Evolutionary conservation across 2,329 filamentous ascomycete species (phyloP).

Genomic region (Hypoxylon sp.): DNA sequence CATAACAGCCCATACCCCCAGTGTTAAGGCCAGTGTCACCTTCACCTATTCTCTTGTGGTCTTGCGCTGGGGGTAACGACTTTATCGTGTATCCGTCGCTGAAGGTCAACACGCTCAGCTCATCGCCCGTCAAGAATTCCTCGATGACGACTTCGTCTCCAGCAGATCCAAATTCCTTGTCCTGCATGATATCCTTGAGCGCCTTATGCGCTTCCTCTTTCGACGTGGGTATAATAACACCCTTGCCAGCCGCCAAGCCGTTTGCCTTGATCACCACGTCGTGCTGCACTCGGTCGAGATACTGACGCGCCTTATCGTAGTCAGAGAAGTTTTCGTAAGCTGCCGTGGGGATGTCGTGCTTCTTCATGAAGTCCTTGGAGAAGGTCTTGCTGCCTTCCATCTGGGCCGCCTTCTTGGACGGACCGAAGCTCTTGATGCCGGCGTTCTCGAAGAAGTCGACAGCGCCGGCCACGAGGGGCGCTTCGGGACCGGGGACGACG

Average conservation of each 20-base stretch:
- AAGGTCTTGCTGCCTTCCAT: constrained; percentile 98
- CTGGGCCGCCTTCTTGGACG: constrained; percentile 80
- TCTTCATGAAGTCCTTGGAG: constrained; percentile 97
- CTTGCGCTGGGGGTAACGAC: constrained; percentile 88
- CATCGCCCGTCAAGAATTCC: constrained; percentile 89
- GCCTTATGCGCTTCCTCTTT: constrained; percentile 84
- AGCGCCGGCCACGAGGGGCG: constrained; percentile 90
- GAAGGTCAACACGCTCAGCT: constrained; percentile 90
- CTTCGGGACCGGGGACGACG: constrained; percentile 89
- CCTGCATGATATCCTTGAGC: constrained; percentile 88
- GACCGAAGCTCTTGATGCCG: constrained; percentile 85
- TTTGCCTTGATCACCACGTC: constrained; percentile 92
- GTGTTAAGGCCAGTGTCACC: constrained; percentile 92
- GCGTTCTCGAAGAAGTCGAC: constrained; percentile 79
- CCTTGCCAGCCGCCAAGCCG: constrained; percentile 92
- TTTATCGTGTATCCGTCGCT: constrained; percentile 86
- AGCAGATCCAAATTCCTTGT: constrained; percentile 84
- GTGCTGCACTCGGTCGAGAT: constrained; percentile 75
- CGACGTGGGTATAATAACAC: constrained; percentile 84
- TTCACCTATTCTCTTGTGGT: constrained; percentile 95
- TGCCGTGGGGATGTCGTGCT: constrained; percentile 88
- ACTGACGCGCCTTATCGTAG: constrained; percentile 74
- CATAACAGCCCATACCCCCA: constrained; percentile 97
- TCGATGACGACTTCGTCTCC: constrained; percentile 95
- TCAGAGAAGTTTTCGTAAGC: constrained; percentile 87